Conservation (phyloP, 2,329 filamentous ascomycete genomes). For the Tolypocladium sp. region DNA sequence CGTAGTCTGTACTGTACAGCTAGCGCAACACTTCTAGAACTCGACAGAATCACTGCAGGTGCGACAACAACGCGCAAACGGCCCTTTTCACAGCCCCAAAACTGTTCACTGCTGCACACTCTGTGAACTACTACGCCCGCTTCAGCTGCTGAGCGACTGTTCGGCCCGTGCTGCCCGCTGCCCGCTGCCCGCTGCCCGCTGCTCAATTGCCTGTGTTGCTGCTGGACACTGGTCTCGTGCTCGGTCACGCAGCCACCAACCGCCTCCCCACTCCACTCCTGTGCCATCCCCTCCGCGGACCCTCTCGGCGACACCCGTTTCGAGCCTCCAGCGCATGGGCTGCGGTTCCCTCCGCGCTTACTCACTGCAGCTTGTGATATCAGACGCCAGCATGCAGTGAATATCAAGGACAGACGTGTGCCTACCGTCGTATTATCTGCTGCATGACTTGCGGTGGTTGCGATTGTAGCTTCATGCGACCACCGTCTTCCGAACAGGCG, state of each 20-base stretch:
- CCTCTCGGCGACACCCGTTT: neutral
- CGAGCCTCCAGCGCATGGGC: neutral
- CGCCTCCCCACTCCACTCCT: neutral
- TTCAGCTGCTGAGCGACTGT: neutral
- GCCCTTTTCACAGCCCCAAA: neutral
- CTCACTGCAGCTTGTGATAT: neutral
- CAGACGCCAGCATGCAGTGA: neutral
- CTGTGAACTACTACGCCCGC: neutral
- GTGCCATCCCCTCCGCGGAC: neutral
- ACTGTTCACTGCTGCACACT: too few relatives aligned
- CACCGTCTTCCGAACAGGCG: neutral
- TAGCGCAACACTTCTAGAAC: constrained; percentile 15
- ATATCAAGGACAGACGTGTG: neutral
- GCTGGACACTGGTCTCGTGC: neutral
- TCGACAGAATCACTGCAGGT: constrained; percentile 12
- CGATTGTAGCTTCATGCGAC: neutral
- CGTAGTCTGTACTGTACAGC: neutral
- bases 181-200: neutral
- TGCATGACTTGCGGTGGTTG: neutral
- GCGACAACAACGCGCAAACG: too few relatives aligned
- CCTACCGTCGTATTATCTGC: too few relatives aligned
- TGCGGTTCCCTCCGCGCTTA: neutral
- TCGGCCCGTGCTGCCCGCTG: neutral
- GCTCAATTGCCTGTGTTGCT: neutral
- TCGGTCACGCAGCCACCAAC: neutral